These are phyloP conservation scores for Sungouiozyma intestinalis DNA, from an alignment of 805 yeast species.

Conservation along the genomic window DNA sequence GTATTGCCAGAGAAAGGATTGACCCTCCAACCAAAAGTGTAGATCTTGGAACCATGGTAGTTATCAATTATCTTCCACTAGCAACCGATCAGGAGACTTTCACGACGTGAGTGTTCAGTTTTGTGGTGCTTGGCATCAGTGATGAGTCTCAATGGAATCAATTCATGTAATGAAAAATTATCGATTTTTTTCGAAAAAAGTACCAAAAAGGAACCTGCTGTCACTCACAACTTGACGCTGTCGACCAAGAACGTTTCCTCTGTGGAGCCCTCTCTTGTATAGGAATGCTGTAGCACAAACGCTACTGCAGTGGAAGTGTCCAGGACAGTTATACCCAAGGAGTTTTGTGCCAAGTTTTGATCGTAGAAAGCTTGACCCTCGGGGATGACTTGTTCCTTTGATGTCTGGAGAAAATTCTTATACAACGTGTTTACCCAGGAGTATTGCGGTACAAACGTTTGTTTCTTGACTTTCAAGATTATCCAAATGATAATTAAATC, in stretches of 20 bases:
- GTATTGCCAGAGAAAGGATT: neutral
- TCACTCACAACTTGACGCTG: neutral
- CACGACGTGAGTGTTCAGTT: neutral
- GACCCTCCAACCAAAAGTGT: neutral
- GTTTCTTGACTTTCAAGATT: conserved; percentile 8
- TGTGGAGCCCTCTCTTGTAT: conserved; percentile 15
- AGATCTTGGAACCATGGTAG: neutral
- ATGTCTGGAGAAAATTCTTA: neutral
- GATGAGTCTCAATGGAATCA: too few species aligned
- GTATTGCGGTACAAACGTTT: conserved; percentile 10
- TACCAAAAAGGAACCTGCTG: neutral
- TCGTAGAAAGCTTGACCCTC: conserved; percentile 8
- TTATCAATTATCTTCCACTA: too few species aligned
- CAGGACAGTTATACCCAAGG: conserved; percentile 3
- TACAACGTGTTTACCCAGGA: conserved; percentile 11
- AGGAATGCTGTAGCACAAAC: conserved; percentile 12
- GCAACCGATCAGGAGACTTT: too few species aligned
- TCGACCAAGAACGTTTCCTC: conserved; percentile 17
- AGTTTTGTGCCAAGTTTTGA: conserved; percentile 4
- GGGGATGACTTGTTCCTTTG: neutral
- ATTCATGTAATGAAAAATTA: neutral
- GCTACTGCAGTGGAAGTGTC: conserved; percentile 9
- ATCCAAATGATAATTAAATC: conserved; percentile 36
- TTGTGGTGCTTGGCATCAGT: neutral
- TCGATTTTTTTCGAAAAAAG: neutral